phyloP scores from a whole-genome alignment of 2,329 filamentous ascomycete genomes.

The Colletotrichum scovillei region DNA sequence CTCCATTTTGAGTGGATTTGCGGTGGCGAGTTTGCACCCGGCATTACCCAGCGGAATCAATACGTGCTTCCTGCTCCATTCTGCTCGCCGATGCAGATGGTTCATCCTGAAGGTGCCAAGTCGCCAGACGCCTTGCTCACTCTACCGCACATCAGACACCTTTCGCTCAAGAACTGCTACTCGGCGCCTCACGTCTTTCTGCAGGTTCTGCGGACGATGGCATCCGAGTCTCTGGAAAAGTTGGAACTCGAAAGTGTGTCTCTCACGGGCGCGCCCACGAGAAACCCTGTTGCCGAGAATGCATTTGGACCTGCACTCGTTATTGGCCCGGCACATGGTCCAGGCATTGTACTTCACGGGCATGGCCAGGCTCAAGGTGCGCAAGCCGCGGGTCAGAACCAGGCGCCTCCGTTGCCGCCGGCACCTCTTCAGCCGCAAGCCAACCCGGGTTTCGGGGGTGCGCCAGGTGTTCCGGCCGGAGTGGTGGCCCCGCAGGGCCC shows the following conservation, averaged over 20 bases:
- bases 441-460: not conserved
- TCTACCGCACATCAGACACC: slow-evolving; percentile 66
- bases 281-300: not conserved
- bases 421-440: slow-evolving; percentile 16
- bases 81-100: slow-evolving; percentile 46
- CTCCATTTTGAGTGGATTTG: slow-evolving; percentile 75
- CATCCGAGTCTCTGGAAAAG: slow-evolving; percentile 58
- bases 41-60: slow-evolving; percentile 70
- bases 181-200: slow-evolving; percentile 68
- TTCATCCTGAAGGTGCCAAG: slow-evolving; percentile 42
- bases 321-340: slow-evolving; percentile 14
- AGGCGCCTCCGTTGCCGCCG: slow-evolving; percentile 22
- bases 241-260: slow-evolving; percentile 74
- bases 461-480: not conserved
- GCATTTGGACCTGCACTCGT: not conserved
- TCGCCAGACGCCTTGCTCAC: slow-evolving; percentile 54
- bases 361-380: slow-evolving; percentile 3
- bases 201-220: slow-evolving; percentile 61
- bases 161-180: slow-evolving; percentile 78
- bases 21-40: slow-evolving; percentile 74
- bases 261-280: slow-evolving; percentile 60
- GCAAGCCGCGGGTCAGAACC: not conserved
- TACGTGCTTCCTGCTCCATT: slow-evolving; percentile 72
- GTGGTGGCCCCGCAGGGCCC: not conserved
- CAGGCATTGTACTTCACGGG: not conserved